phyloP scores from a whole-genome alignment of 2,329 filamentous ascomycete genomes.

The Aotearoamyces nothofagi region DNA sequence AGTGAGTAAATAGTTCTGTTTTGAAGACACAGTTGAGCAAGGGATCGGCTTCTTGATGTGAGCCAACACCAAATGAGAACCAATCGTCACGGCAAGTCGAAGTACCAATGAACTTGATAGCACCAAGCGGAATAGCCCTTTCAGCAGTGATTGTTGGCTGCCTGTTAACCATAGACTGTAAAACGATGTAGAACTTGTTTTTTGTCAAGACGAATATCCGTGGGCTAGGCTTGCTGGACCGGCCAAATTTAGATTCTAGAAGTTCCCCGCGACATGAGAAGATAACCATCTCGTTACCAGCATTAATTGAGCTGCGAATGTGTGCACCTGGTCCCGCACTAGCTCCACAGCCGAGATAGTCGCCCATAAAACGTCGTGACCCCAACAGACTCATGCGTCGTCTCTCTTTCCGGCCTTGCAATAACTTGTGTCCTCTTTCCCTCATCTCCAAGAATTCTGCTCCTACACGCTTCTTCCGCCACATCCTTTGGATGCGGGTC shows the following conservation, averaged over 20 bases:
- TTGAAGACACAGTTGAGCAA: conserved; percentile 88
- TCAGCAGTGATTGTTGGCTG: conserved; percentile 73
- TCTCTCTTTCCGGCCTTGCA: conserved; percentile 79
- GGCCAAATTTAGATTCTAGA: conserved; percentile 85
- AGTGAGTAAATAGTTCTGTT: conserved; percentile 91
- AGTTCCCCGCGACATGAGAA: conserved; percentile 90
- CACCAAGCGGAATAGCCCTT: conserved; percentile 64
- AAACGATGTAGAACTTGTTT: conserved; percentile 78
- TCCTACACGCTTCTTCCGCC: conserved; percentile 83
- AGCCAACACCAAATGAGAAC: conserved; percentile 87
- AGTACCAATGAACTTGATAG: conserved; percentile 74
- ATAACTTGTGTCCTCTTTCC: conserved; percentile 71
- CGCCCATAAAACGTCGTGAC: conserved; percentile 81
- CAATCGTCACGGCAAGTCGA: conserved; percentile 86
- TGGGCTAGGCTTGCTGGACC: conserved; percentile 85
- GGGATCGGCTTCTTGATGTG: conserved; percentile 84
- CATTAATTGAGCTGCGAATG: conserved; percentile 58
- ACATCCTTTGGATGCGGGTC: conserved; percentile 86
- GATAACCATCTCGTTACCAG: conserved; percentile 56
- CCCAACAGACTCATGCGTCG: conserved; percentile 82
- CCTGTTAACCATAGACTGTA: conserved; percentile 68
- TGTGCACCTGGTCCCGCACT: conserved; percentile 65
- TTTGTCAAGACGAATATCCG: conserved; percentile 73
- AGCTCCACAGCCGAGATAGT: conserved; percentile 84
- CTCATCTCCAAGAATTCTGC: conserved; percentile 79